phyloP scores from a whole-genome alignment of 1,284 basidiomycete species.

The Cutaneotrichosporon mucoides region DNA sequence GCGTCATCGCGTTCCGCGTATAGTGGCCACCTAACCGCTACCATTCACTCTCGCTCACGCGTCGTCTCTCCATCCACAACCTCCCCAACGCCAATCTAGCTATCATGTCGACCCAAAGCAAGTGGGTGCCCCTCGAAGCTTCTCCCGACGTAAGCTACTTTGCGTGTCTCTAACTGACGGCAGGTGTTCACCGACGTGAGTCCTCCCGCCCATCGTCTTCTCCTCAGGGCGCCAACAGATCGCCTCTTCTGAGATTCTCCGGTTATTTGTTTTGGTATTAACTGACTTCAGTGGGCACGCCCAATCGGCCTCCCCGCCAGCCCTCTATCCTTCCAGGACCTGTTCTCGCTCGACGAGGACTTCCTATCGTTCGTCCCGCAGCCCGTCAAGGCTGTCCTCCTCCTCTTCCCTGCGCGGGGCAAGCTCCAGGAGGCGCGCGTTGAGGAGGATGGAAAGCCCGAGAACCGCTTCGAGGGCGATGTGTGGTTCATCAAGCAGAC shows the following conservation, averaged over 20 bases:
- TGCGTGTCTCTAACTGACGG: neutral
- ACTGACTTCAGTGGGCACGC: conserved; percentile 63
- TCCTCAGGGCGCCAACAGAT: no score
- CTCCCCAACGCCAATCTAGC: neutral
- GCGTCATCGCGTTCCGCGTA: neutral
- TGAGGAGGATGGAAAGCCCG: conserved; percentile 48
- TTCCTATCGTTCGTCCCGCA: conserved; percentile 63
- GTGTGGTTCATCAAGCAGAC: conserved; percentile 53
- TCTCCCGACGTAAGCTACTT: conserved; percentile 61
- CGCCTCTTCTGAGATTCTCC: neutral
- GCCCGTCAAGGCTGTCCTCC: conserved; percentile 72
- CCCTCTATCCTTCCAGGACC: conserved; percentile 66
- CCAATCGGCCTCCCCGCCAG: conserved; percentile 64
- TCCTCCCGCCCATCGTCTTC: neutral
- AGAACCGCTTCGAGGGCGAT: conserved; percentile 34
- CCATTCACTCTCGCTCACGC: neutral
- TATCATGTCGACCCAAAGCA: conserved; percentile 25
- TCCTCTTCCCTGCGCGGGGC: conserved; percentile 71
- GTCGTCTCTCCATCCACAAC: neutral
- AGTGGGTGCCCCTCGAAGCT: conserved; percentile 72
- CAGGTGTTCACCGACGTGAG: conserved; percentile 49
- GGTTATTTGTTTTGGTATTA: no score
- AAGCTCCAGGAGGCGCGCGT: conserved; percentile 55
- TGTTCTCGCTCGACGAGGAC: conserved; percentile 77
- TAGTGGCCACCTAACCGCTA: neutral